These are phyloP conservation scores for Boletus rex-veris DNA, from an alignment of 768 basidiomycete species.

Conservation along the genomic window DNA sequence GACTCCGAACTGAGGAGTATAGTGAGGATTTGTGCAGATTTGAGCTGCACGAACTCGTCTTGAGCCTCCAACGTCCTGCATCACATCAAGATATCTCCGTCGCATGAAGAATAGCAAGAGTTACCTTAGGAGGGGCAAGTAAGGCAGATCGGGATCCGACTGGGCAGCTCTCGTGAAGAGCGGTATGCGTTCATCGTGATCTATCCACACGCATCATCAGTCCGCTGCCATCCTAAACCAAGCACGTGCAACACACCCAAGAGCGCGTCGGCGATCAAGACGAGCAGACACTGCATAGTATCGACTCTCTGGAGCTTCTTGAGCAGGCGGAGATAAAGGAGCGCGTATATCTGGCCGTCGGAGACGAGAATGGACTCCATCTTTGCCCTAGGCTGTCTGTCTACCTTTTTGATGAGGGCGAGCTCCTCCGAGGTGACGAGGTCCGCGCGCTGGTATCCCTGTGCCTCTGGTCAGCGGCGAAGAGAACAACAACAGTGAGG, in stretches of 20 bases:
- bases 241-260: slow-evolving; percentile 48
- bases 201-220: slow-evolving; percentile 35
- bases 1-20: slow-evolving; percentile 69
- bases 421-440: slow-evolving; percentile 88
- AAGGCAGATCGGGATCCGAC: slow-evolving; percentile 77
- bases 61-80: slow-evolving; percentile 73
- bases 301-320: slow-evolving; percentile 83
- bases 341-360: slow-evolving; percentile 79
- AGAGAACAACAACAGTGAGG: neutral
- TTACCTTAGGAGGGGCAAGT: slow-evolving; percentile 73
- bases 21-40: slow-evolving; percentile 83
- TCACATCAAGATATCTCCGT: slow-evolving; percentile 2
- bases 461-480: slow-evolving; percentile 13
- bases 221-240: neutral
- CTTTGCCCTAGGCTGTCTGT: slow-evolving; percentile 72
- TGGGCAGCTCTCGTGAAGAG: slow-evolving; percentile 63
- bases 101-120: neutral
- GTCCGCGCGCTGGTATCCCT: slow-evolving; percentile 95
- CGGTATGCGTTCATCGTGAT: slow-evolving; percentile 83
- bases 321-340: slow-evolving; percentile 86
- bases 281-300: slow-evolving; percentile 83
- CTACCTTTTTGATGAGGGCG: slow-evolving; percentile 83
- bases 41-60: slow-evolving; percentile 95
- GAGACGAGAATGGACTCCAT: slow-evolving; percentile 75
- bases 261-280: slow-evolving; percentile 86